Base-by-base conservation (phyloP, 305 asterid species). In the Fraxinus sp. region DNA sequence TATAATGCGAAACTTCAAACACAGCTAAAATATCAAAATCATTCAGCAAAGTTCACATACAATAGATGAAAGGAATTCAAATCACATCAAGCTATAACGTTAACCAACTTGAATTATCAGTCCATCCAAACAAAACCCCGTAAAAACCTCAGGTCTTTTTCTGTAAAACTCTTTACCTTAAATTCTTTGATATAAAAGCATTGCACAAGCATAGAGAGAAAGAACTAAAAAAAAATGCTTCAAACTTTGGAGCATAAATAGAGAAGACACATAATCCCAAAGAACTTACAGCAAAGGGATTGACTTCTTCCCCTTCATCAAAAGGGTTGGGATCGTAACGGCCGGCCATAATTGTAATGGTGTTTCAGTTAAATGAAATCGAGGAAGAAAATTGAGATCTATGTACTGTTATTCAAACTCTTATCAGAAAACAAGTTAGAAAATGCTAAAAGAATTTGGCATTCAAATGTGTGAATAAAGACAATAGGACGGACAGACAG, bases 321-420 rank as follows among this genome's bases (percentile, higher is more conserved):
- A 94, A 94, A 79, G 98, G 98, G 82, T 94, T 94, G 49, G 85
- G 89, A 85, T 95, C 98, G 82, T 88, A 95, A 79, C 94, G 97
- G 84, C 96, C 90, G 43, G 96, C 98, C 98, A 95, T 95, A 8
- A 75, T 41, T 77, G 52, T 28, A 64, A 35, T 52, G 73, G 30
- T 59, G 20, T 64, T 37, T 68, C 55, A 35, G 77, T 85, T 59
- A 52, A 39, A 83, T 71, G 36, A 80, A 43, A 24, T 55, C 9
- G 81, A 79, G 66, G 83, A 72, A 32, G 75, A 83, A 75, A 35
- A 30, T 28, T 46, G 85, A 85, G 90, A 88, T 86, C 89, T 77
- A 22, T 80, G 72, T 18, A 72, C 72, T 79, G 62, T 74, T 75
- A 43, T 81, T 43, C 9, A 68, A 28, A 70, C 6, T 80, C 33